These are phyloP conservation scores for Candida gigantensis DNA, from an alignment of 1,139 yeast genomes.

Conservation along the genomic window DNA sequence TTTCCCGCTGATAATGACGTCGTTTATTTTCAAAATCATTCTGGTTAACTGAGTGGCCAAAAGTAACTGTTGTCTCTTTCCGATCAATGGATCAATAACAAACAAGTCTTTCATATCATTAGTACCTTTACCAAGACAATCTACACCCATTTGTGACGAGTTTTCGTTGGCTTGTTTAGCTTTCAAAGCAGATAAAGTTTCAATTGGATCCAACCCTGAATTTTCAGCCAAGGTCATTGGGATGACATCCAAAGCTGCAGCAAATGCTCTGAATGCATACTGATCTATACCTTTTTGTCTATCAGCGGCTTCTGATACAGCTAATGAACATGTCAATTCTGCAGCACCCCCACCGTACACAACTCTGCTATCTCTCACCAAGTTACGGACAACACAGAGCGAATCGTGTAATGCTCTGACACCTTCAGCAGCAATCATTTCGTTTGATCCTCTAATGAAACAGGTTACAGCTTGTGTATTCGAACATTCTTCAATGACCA, in stretches of 20 bases:
- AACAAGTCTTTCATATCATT: conserved; percentile 91
- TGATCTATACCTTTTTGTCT: conserved; percentile 93
- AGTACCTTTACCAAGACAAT: conserved; percentile 85
- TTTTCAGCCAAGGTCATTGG: conserved; percentile 97
- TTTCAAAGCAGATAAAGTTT: conserved; percentile 79
- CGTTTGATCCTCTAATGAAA: conserved; percentile 91
- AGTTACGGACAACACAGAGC: conserved; percentile 93
- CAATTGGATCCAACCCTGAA: conserved; percentile 93
- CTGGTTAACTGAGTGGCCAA: conserved; percentile 96
- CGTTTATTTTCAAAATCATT: conserved; percentile 95
- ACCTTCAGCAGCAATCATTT: conserved; percentile 97
- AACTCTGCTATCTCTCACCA: conserved; percentile 86
- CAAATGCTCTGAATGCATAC: conserved; percentile 94
- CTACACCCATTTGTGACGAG: conserved; percentile 80
- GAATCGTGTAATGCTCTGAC: conserved; percentile 96
- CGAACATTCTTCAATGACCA: conserved; percentile 88
- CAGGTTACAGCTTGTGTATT: conserved; percentile 91
- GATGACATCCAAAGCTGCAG: conserved; percentile 85
- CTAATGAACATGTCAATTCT: conserved; percentile 88
- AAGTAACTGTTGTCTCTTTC: conserved; percentile 92
- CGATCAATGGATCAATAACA: conserved; percentile 95
- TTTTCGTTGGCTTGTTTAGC: conserved; percentile 79
- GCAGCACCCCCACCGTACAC: conserved; percentile 99
- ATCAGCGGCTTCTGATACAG: conserved; percentile 91
- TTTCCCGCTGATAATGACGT: conserved; percentile 89